A percentile compares a stretch with the other conserved stretches of the same genome.
Conservation (phyloP, 495 filamentous ascomycete genomes). For the Neurospora cerealis region DNA sequence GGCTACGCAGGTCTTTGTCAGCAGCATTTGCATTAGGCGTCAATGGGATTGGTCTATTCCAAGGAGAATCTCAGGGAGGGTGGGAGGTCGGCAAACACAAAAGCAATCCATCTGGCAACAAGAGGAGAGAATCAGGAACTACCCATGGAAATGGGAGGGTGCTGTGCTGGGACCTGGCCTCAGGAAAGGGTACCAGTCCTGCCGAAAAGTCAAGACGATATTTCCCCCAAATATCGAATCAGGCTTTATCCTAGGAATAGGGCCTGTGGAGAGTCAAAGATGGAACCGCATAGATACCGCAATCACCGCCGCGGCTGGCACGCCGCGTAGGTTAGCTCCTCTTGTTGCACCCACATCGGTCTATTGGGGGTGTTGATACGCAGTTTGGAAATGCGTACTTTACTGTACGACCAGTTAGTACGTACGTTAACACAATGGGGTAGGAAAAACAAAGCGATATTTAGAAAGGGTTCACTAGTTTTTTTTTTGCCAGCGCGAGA, state of each 20-base stretch:
- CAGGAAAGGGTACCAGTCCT: not conserved
- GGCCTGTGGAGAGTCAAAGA: not conserved
- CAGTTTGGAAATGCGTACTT: not conserved
- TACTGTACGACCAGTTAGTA: not conserved
- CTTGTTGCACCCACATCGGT: not conserved
- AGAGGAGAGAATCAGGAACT: not conserved
- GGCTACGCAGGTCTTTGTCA: constrained; percentile 4
- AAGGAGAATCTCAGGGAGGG: not conserved
- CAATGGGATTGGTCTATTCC: constrained; percentile 4
- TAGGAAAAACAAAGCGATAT: not conserved
- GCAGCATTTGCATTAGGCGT: constrained; percentile 15
- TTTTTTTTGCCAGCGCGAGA: not conserved
- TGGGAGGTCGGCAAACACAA: constrained; percentile 3
- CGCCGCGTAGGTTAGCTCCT: not conserved
- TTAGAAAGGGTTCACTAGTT: not conserved
- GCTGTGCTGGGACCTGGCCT: not conserved
- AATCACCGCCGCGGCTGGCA: not conserved
- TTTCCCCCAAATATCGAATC: not conserved
- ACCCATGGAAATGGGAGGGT: not conserved
- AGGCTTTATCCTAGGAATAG: not conserved
- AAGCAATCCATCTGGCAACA: constrained; percentile 1
- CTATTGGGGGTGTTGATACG: not conserved
- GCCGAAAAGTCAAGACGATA: not conserved
- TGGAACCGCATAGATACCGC: not conserved
- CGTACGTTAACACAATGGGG: not conserved